Evolutionary conservation across 495 filamentous ascomycete genomes (phyloP), one percentile per base, ranked within the genome.

Genomic region (Symbiotaphrina buchneri): DNA sequence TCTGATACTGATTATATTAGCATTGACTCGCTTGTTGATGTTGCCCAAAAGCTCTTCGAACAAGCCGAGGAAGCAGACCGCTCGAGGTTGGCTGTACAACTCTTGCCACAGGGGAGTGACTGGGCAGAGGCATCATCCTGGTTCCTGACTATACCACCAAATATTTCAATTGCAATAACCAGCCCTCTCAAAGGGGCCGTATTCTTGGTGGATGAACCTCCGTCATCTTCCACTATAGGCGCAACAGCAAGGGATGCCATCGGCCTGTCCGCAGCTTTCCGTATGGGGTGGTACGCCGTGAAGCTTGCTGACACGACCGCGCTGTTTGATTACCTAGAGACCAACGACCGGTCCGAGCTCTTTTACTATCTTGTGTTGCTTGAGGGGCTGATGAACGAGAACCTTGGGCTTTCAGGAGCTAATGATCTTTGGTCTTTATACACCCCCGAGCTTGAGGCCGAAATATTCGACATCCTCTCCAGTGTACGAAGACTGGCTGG

Each of bases 101-200:
- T 74, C 10, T 32, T 74, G 8, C 71, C 73, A 6, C 42, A 51
- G 25, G 26, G 38, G 3, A 35, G 43, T 8, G 39, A 50, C 13
- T 75, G 69, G 69, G 41, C 55, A 27, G 29, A 36, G 27, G 58
- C 61, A n/a, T 37, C 92, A n/a, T 38, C 32, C 0, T 56, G 52
- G 2, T 71, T 85, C 41, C 52, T 87, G 10, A 45, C 57, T 22
- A 43, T 55, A 4, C 40, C 53, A 15, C 70, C 75, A 10, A 63
- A 62, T 26, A 51, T 58, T 10, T 71, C 76, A 6, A 47, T 83
- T 4, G 65, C 78, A 6, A 61, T 90, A 5, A 76, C 74, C 4
- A 79, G 69, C 43, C 59, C 65, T 6, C 48, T 93, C 14, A 66
- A 64, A 4, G 79, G 79, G 10, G 61, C 62, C 7, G 66, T 84